These are phyloP conservation scores for Phytophthora tentaculata DNA, from an alignment of 352 stramenopile genomes.

Conservation along the genomic window DNA sequence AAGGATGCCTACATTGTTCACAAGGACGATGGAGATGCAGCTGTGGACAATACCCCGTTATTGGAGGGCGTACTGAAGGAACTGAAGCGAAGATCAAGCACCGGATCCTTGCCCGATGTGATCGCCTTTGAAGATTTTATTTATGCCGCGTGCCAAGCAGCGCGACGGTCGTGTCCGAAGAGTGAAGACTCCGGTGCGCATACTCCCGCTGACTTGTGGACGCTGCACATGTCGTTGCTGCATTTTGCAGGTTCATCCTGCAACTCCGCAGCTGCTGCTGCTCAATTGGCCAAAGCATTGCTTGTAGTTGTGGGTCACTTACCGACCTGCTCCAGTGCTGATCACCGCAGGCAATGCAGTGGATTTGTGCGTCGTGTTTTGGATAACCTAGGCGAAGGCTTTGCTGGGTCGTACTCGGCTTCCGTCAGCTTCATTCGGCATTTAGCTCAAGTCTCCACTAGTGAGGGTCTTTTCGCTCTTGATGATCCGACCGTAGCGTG, in stretches of 20 bases:
- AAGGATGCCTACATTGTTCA: constrained; percentile 28
- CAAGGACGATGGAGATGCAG: background rate
- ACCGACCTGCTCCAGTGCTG: constrained; percentile 34
- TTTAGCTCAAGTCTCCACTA: constrained; percentile 33
- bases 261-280: constrained; percentile 46
- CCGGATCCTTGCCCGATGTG: constrained; percentile 11
- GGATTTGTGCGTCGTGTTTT: constrained; percentile 56
- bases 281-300: constrained; percentile 47
- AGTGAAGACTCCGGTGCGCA: background rate
- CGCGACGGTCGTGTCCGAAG: constrained; percentile 25
- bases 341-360: constrained; percentile 52
- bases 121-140: constrained; percentile 37
- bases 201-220: constrained; percentile 45
- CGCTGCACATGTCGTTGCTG: constrained; percentile 51
- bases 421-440: constrained; percentile 45
- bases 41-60: constrained; percentile 8
- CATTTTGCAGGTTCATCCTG: constrained; percentile 53
- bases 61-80: constrained; percentile 20
- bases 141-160: constrained; percentile 26
- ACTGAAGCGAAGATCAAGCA: constrained; percentile 30
- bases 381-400: constrained; percentile 38
- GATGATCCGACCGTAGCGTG: constrained; percentile 19
- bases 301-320: constrained; percentile 56
- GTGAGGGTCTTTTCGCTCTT: constrained; percentile 29
- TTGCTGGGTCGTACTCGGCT: constrained; percentile 44